These are phyloP conservation scores for Quercus agrifolia DNA, from an alignment of 306 rosid species.

Conservation along the genomic window DNA sequence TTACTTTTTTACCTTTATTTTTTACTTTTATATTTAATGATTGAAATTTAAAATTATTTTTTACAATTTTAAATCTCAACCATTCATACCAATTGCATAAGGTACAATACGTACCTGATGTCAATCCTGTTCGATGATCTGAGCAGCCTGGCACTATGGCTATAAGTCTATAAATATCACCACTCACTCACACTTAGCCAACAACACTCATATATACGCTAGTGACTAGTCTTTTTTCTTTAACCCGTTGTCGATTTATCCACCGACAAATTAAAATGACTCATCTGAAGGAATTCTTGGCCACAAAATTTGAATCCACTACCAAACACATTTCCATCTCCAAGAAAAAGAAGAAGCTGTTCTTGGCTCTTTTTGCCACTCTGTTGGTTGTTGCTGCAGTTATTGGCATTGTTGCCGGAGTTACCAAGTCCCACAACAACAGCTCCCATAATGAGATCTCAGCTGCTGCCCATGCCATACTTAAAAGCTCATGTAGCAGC, in stretches of 20 bases:
- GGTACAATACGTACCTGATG: no score
- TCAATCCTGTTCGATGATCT: no score
- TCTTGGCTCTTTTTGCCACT: slow-evolving; percentile 33
- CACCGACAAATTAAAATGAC: slow-evolving; percentile 15
- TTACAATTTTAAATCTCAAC: no score
- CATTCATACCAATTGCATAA: no score
- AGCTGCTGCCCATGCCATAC: slow-evolving; percentile 38
- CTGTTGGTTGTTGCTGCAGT: slow-evolving; percentile 38
- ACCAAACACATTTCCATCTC: slow-evolving; percentile 15
- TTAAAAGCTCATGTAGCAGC: slow-evolving; percentile 51
- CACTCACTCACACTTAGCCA: no score
- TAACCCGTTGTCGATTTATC: neutral
- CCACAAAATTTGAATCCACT: slow-evolving; percentile 34
- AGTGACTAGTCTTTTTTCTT: neutral
- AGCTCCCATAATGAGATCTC: slow-evolving; percentile 1
- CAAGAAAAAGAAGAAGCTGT: slow-evolving; percentile 34
- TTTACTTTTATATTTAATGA: no score
- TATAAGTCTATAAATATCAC: no score
- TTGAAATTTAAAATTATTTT: no score
- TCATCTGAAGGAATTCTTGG: slow-evolving; percentile 17
- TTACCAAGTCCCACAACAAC: slow-evolving; percentile 15
- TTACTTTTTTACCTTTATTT: no score
- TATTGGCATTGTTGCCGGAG: slow-evolving; percentile 45
- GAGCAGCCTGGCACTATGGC: no score
- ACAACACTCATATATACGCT: no score